These are phyloP conservation scores for Vitis cinerea DNA, from an alignment of 164 flowering plant species.

Conservation along the genomic window DNA sequence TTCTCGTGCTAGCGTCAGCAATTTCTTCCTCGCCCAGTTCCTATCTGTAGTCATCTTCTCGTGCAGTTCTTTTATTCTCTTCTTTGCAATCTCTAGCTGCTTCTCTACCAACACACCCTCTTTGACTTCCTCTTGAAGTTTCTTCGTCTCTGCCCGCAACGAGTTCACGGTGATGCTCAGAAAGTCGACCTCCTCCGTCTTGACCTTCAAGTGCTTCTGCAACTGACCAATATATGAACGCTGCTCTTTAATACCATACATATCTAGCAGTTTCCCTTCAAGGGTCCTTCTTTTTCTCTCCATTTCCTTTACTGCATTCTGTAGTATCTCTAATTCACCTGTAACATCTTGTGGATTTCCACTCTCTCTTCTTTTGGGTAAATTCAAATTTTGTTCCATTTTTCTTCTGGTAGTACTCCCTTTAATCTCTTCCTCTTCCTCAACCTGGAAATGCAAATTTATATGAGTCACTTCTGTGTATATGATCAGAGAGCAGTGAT, in stretches of 20 bases:
- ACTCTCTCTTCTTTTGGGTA: background rate
- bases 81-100: constrained; percentile 13
- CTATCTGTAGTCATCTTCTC: constrained; percentile 1
- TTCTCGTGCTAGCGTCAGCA: constrained; percentile 8
- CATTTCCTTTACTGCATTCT: constrained; percentile 3
- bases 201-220: constrained; percentile 11
- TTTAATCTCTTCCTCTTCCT: constrained; percentile 1
- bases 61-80: constrained; percentile 7
- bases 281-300: constrained; percentile 8
- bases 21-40: constrained; percentile 1
- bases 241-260: constrained; percentile 14
- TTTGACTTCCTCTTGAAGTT: constrained; percentile 7
- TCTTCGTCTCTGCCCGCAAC: constrained; percentile 9
- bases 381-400: background rate
- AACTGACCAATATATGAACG: constrained; percentile 2
- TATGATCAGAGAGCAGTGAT: too few relatives aligned
- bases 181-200: constrained; percentile 3
- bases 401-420: background rate
- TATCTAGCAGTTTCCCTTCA: constrained; percentile 14
- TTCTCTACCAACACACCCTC: constrained; percentile 6
- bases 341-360: too few relatives aligned
- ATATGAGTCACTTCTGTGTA: too few relatives aligned
- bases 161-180: constrained; percentile 10
- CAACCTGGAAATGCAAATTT: background rate
- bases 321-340: background rate